These are phyloP conservation scores for Stramenopiles sp. DNA, from an alignment of 352 stramenopile species.

Conservation along the genomic window DNA sequence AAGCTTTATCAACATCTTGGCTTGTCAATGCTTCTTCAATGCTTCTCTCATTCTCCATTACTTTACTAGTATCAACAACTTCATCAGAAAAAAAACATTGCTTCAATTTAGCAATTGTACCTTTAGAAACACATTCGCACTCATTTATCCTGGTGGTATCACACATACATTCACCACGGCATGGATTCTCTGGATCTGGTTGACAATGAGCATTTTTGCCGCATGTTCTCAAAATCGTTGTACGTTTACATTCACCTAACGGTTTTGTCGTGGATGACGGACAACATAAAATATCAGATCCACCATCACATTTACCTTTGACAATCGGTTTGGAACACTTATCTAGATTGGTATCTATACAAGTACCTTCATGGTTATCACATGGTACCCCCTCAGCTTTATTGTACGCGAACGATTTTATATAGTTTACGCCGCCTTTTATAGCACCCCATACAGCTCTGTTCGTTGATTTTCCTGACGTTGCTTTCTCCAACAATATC, in stretches of 20 bases:
- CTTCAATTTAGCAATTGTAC: neutral
- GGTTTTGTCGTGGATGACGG: neutral
- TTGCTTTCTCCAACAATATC: neutral
- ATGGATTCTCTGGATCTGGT: neutral
- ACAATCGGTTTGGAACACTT: neutral
- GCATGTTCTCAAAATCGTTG: neutral
- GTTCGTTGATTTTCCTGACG: too few relatives aligned
- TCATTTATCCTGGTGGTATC: neutral
- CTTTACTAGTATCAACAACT: neutral
- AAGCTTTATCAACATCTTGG: neutral
- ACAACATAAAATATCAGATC: neutral
- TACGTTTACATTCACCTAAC: neutral
- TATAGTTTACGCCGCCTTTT: too few relatives aligned
- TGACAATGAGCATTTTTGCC: neutral
- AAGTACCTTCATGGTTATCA: neutral
- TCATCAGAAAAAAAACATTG: too few relatives aligned
- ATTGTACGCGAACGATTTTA: too few relatives aligned
- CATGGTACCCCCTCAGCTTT: neutral
- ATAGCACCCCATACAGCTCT: too few relatives aligned
- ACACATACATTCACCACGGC: neutral
- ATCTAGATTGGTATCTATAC: neutral
- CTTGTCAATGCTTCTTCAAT: neutral
- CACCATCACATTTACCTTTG: neutral
- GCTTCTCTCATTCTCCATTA: neutral
- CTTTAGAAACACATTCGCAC: conserved; percentile 3